A percentile compares a stretch with the other conserved stretches of the same genome.
These are phyloP conservation scores for Pugionium cornutum DNA, from an alignment of 345 rosid genomes.

Conservation along the genomic window DNA sequence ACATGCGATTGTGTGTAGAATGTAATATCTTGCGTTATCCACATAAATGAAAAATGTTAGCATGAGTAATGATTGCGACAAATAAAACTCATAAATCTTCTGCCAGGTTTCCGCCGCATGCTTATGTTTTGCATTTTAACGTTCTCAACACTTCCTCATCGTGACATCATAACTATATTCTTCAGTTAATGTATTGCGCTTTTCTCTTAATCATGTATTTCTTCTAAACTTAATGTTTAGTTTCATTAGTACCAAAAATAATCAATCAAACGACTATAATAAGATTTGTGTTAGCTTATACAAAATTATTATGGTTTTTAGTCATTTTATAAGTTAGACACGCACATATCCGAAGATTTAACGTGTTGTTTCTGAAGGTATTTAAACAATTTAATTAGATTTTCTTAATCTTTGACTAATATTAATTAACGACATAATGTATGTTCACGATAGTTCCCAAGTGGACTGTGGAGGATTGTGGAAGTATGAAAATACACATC, in stretches of 20 bases:
- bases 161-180: slow-evolving; percentile 31
- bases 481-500: slow-evolving; percentile 33
- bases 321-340: too few species aligned
- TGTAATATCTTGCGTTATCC: slow-evolving; percentile 21
- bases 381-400: neutral
- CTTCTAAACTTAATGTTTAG: neutral
- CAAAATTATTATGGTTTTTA: too few species aligned
- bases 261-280: too few species aligned
- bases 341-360: too few species aligned
- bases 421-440: neutral
- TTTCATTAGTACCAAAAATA: neutral
- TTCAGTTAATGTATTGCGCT: neutral
- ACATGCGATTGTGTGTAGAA: neutral
- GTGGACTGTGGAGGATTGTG: slow-evolving; percentile 32
- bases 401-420: neutral
- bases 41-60: slow-evolving; percentile 13
- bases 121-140: slow-evolving; percentile 22
- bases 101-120: slow-evolving; percentile 34
- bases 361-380: neutral
- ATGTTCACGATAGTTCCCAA: slow-evolving; percentile 21
- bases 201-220: neutral
- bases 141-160: slow-evolving; percentile 28
- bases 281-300: too few species aligned
- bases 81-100: slow-evolving; percentile 17
- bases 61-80: slow-evolving; percentile 38